phyloP scores from a whole-genome alignment of 371 early-diverging fungal species.

The Mortierella sp. region DNA sequence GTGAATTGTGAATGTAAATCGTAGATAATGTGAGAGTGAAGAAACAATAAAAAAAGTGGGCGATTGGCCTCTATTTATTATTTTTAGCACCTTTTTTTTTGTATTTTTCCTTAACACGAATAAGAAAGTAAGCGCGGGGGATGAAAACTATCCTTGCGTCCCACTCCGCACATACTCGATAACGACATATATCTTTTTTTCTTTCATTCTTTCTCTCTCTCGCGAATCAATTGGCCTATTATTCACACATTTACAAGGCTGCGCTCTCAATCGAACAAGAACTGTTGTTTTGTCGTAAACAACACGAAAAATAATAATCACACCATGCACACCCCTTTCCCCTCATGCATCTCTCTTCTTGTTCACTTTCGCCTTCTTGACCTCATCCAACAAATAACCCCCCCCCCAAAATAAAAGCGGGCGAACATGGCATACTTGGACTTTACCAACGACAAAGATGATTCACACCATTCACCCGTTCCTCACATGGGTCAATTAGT shows the following conservation, averaged over 20 bases:
- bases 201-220: not conserved
- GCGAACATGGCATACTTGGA: not conserved
- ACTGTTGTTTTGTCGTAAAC: not conserved
- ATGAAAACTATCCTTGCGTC: not conserved
- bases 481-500: not conserved
- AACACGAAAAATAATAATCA: not conserved
- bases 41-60: not conserved
- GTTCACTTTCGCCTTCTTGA: not conserved
- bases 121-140: not conserved
- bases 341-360: not conserved
- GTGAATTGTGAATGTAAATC: not conserved
- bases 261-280: not conserved
- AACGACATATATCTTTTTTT: no score
- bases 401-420: not conserved
- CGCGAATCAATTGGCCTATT: not conserved
- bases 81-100: not conserved
- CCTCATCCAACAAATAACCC: not conserved
- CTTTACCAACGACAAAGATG: not conserved
- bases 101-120: not conserved
- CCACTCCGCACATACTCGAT: not conserved
- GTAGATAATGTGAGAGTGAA: not conserved
- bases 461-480: no score
- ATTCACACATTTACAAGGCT: not conserved
- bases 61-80: conserved; percentile 4
- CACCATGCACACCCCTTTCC: not conserved